Evolutionary conservation across 2,329 filamentous ascomycete species (phyloP).

Genomic region (Diaporthe vaccinii): DNA sequence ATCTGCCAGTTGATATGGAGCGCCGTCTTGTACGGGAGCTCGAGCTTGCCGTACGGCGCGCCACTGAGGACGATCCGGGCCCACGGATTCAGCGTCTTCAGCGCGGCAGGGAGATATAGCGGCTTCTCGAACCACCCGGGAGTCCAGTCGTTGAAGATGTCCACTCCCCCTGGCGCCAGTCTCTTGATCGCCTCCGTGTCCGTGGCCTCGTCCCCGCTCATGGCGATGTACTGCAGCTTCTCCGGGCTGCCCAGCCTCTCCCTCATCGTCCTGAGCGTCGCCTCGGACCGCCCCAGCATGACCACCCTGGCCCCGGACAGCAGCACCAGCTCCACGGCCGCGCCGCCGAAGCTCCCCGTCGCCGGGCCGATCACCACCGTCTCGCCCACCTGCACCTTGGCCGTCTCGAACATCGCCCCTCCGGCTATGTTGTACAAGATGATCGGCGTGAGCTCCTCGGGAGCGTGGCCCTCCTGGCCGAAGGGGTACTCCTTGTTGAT

Average conservation of each 20-base stretch:
- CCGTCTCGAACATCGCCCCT: conserved; percentile 48
- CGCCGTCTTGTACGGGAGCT: not conserved
- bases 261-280: conserved; percentile 42
- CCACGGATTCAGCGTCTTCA: not conserved
- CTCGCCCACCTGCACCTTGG: conserved; percentile 55
- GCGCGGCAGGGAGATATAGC: not conserved
- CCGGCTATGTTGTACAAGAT: conserved; percentile 36
- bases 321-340: conserved; percentile 55
- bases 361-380: conserved; percentile 58
- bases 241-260: conserved; percentile 7
- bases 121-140: conserved; percentile 14
- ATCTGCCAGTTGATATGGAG: conserved; percentile 17
- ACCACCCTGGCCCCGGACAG: conserved; percentile 61
- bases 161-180: conserved; percentile 2
- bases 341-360: conserved; percentile 58
- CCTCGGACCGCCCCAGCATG: conserved; percentile 57
- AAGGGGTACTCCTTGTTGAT: conserved; percentile 44
- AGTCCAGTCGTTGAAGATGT: conserved; percentile 18
- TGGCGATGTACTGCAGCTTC: conserved; percentile 6
- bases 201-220: not conserved
- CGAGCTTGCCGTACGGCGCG: conserved; percentile 5
- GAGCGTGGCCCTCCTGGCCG: conserved; percentile 48
- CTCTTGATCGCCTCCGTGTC: not conserved
- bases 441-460: conserved; percentile 51
- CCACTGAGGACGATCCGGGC: conserved; percentile 16